Conservation (phyloP, 2,329 filamentous ascomycete species). For the Fusarium subglutinans region DNA sequence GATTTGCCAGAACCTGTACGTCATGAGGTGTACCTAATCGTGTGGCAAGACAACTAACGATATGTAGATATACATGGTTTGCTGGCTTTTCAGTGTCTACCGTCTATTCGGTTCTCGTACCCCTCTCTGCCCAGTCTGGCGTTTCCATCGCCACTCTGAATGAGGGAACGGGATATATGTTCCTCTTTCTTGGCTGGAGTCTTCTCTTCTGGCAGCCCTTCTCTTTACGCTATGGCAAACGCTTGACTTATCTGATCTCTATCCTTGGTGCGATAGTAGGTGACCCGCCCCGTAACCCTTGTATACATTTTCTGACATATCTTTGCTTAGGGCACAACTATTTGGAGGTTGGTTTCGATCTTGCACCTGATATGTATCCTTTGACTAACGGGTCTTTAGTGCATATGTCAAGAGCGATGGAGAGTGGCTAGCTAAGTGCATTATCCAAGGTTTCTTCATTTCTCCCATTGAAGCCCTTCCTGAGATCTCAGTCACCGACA, state of each 20-base stretch:
- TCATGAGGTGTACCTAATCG: not conserved
- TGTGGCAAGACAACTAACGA: not conserved
- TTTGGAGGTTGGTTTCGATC: constrained; percentile 27
- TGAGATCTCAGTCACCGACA: constrained; percentile 55
- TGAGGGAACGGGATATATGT: constrained; percentile 52
- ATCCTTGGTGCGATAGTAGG: constrained; percentile 44
- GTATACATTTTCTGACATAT: not conserved
- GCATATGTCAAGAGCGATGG: constrained; percentile 50
- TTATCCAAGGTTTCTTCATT: constrained; percentile 54
- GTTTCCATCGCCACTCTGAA: constrained; percentile 48
- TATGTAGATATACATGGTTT: constrained; percentile 48
- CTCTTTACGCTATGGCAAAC: constrained; percentile 55
- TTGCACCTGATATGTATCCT: rapidly evolving
- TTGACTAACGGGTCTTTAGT: not conserved
- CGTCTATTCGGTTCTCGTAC: constrained; percentile 51
- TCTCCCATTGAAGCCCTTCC: constrained; percentile 57
- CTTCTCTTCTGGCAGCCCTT: constrained; percentile 59
- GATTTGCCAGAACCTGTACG: constrained; percentile 43
- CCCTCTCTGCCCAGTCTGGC: constrained; percentile 44
- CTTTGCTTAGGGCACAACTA: constrained; percentile 24
- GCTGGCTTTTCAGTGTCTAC: constrained; percentile 52
- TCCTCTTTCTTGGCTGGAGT: constrained; percentile 56
- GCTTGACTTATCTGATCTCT: constrained; percentile 51
- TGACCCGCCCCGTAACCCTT: rapidly evolving
- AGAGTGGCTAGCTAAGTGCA: constrained; percentile 55